These are phyloP conservation scores for Fusarium nodosum DNA, from an alignment of 2,329 filamentous ascomycete species.

Conservation along the genomic window DNA sequence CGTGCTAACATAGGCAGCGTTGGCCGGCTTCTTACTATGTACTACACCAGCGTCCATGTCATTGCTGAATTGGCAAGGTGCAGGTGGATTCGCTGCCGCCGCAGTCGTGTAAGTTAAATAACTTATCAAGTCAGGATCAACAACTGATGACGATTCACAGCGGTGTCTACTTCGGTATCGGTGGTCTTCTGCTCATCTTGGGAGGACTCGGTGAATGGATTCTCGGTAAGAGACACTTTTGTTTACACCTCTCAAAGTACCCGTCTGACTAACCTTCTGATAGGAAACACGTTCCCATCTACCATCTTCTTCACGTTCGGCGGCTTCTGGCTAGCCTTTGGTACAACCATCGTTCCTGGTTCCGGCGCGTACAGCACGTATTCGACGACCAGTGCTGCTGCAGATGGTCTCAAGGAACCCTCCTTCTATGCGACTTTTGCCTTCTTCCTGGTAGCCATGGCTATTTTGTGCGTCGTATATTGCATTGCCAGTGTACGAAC, in stretches of 20 bases:
- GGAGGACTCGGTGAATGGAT: constrained; percentile 65
- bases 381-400: constrained; percentile 48
- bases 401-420: constrained; percentile 57
- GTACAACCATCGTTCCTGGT: constrained; percentile 62
- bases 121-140: accelerated
- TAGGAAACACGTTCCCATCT: constrained; percentile 66
- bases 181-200: constrained; percentile 61
- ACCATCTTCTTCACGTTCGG: constrained; percentile 65
- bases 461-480: constrained; percentile 71
- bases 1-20: constrained; percentile 25
- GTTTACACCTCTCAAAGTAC: accelerated
- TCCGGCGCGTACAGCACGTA: constrained; percentile 61
- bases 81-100: constrained; percentile 50
- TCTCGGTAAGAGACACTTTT: constrained; percentile 51
- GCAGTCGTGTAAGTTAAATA: constrained; percentile 49
- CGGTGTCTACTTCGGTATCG: constrained; percentile 60
- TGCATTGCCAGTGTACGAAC: constrained; percentile 74
- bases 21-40: constrained; percentile 52
- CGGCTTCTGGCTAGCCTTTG: constrained; percentile 66
- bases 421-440: constrained; percentile 65
- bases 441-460: constrained; percentile 74
- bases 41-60: constrained; percentile 51
- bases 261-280: background rate
- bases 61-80: constrained; percentile 51
- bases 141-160: background rate